Base-by-base conservation (phyloP, 257 asterid species). In the Eustoma russellianum region DNA sequence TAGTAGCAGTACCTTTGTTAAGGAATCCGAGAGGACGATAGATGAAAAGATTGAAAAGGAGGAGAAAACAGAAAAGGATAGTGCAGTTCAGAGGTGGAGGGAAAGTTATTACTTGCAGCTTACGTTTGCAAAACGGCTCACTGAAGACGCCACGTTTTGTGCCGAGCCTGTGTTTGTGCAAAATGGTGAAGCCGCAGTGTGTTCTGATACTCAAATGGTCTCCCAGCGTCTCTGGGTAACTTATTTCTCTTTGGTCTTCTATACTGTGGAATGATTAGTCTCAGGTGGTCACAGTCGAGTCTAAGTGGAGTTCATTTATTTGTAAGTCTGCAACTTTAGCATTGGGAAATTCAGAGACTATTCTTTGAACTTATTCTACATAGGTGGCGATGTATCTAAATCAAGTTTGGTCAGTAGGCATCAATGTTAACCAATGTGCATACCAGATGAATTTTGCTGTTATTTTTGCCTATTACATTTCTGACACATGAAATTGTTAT, bases 171-270 rank as follows among this genome's bases (percentile, higher is more conserved):
- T 69, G 35, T 11, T 38, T 38, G 8, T 67, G 69, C 79, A 68
- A 52, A 81, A 70, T 17, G 62, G 77, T 35, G 66, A 64, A 55
- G 54, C 49, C 59, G 68, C 74, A 56, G 83, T 78, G 55, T 59
- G 80, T 49, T 77, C 77, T 58, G 87, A 90, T 72, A 63, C 82
- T 0, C 82, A 78, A 50, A 72, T 67, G 14, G 81, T 77, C 58
- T 90, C 98, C 12, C 80, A 83, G 55, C 83, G 87, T 59, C 83
- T 91, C 60, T 91, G 98, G 98, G 98, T 83, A 3, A 15, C 24
- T 17, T 48, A 33, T 48, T 48, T 5, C 12, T 44, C 30, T 56
- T 14, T 9, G n/a, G 41, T 46, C 14, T 38, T 38, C 11, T 38
- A 38, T 5, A 24, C 30, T 24, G 30, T 38, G 43, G 12, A 6